Evolutionary conservation across 139 green algal species (phyloP).

Genomic region (Ostreobium quekettii): DNA sequence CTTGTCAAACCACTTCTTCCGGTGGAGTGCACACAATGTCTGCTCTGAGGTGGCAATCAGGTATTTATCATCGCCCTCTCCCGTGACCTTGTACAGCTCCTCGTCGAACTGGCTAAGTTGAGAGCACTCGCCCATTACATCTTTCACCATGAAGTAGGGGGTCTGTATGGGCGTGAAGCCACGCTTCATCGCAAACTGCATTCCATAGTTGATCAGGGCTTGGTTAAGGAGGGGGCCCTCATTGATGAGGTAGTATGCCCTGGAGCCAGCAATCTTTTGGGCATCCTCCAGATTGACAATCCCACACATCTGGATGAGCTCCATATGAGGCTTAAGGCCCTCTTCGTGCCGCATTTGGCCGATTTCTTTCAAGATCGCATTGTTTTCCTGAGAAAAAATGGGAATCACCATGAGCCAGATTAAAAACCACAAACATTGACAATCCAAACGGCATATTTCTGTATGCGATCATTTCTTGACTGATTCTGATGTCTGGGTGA

Average conservation of each 20-base stretch:
- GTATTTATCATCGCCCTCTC: conserved; percentile 98
- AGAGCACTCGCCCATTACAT: conserved; percentile 96
- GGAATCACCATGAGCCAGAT: no score
- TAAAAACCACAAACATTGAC: no score
- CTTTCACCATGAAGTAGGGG: conserved; percentile 80
- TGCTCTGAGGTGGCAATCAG: conserved; percentile 98
- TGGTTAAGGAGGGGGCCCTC: conserved; percentile 97
- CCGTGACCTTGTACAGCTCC: conserved; percentile 87
- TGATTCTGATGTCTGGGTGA: no score
- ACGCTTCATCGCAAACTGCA: conserved; percentile 58
- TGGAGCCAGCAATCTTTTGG: conserved; percentile 57
- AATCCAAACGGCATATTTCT: no score
- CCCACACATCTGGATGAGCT: conserved; percentile 55
- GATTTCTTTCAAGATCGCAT: conserved; percentile 70
- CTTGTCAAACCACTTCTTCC: conserved; percentile 88
- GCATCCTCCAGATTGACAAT: conserved; percentile 89
- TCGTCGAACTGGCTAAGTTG: conserved; percentile 98
- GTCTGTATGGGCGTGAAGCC: conserved; percentile 86
- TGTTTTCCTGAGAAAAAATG: conserved; percentile 92
- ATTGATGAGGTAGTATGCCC: conserved; percentile 89
- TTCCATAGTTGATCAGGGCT: conserved; percentile 71
- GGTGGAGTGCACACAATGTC: conserved; percentile 90
- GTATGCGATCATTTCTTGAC: no score
- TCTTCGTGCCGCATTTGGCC: conserved; percentile 42
- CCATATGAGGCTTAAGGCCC: background rate